A percentile compares a stretch with the other conserved stretches of the same genome.
phyloP scores from a whole-genome alignment of 495 filamentous ascomycete genomes.

The Neurospora tetrasperma region DNA sequence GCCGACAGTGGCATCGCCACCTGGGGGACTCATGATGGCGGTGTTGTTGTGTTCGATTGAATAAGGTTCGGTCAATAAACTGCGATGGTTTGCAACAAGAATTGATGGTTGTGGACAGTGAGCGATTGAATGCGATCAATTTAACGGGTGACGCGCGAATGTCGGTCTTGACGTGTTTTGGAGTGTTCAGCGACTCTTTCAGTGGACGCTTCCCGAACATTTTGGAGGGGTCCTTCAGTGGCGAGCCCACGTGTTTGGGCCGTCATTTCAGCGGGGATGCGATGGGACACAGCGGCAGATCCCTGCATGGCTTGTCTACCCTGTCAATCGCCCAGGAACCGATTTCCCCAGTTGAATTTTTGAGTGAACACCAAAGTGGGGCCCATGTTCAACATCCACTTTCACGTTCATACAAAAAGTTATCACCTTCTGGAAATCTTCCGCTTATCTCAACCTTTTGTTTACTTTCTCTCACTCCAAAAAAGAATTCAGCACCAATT shows the following conservation, averaged over 20 bases:
- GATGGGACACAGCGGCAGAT: background rate
- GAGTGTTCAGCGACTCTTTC: background rate
- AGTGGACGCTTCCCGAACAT: background rate
- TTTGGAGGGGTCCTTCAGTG: background rate
- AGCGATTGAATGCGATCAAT: background rate
- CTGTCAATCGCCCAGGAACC: background rate
- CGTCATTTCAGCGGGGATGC: background rate
- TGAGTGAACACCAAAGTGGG: background rate
- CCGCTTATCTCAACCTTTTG: background rate
- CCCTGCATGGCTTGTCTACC: background rate
- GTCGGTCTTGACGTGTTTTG: background rate
- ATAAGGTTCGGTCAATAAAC: background rate
- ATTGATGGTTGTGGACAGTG: background rate
- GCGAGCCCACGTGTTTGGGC: background rate
- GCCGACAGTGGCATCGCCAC: slow-evolving; percentile 35
- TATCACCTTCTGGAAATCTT: background rate
- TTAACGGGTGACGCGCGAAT: background rate
- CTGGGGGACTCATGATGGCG: slow-evolving; percentile 32
- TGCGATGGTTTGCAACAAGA: background rate
- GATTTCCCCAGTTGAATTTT: background rate
- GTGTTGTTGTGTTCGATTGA: background rate
- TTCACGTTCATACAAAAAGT: background rate
- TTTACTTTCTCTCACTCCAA: background rate
- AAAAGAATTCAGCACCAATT: background rate
- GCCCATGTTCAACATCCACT: background rate